A percentile compares a stretch with the other conserved stretches of the same genome.
These are phyloP conservation scores for Taphrina confusa DNA, from an alignment of 1,139 yeast species.

Conservation along the genomic window DNA sequence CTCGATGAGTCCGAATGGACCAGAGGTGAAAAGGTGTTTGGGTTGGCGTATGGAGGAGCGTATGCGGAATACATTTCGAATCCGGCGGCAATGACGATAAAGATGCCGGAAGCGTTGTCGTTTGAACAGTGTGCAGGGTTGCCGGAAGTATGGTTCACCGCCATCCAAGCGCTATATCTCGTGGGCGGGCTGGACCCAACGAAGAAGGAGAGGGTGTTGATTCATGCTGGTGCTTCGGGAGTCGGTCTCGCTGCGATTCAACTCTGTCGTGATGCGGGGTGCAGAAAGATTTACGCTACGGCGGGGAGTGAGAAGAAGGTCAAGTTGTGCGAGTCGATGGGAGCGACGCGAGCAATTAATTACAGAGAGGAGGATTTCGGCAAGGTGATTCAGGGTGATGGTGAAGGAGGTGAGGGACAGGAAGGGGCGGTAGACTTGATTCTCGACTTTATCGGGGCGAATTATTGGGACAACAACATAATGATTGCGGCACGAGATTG, in stretches of 20 bases:
- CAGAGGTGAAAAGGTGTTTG: conserved; percentile 48
- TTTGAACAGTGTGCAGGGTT: conserved; percentile 45
- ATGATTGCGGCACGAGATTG: conserved; percentile 44
- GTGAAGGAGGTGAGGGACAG: conserved; percentile 39
- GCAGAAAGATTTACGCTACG: conserved; percentile 45
- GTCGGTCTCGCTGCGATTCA: conserved; percentile 48
- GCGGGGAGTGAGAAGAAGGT: conserved; percentile 44
- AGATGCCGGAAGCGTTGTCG: conserved; percentile 42
- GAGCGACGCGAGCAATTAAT: conserved; percentile 44
- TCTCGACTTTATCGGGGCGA: conserved; percentile 47
- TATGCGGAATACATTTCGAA: conserved; percentile 48
- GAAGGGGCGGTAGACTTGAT: conserved; percentile 43
- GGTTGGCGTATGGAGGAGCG: conserved; percentile 48
- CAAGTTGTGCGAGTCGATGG: conserved; percentile 40
- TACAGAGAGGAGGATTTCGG: conserved; percentile 43
- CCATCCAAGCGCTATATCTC: conserved; percentile 44
- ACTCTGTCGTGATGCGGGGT: conserved; percentile 48
- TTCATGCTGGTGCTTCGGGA: conserved; percentile 48
- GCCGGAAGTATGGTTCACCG: conserved; percentile 49
- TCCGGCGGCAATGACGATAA: conserved; percentile 42
- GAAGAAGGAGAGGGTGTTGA: conserved; percentile 43
- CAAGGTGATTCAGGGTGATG: conserved; percentile 42
- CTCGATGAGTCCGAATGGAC: conserved; percentile 39
- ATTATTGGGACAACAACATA: conserved; percentile 43
- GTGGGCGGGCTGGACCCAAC: conserved; percentile 44